Percentiles rank a stretch among this genome's conserved stretches.
Evolutionary conservation across 2,329 filamentous ascomycete species (phyloP).

Genomic region (Pestalotiopsis fici): DNA sequence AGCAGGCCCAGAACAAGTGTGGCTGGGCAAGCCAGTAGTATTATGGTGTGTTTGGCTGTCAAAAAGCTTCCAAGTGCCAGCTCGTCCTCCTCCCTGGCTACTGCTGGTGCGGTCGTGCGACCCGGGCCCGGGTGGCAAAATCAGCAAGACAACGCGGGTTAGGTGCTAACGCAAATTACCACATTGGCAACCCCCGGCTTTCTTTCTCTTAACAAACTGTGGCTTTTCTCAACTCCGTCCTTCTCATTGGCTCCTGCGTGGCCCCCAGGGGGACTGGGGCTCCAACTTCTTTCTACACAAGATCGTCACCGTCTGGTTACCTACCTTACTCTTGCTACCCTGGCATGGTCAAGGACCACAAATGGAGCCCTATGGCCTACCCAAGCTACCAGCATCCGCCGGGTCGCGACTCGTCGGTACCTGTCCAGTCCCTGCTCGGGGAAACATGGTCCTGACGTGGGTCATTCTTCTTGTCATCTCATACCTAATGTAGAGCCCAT

Average conservation of each 20-base stretch:
- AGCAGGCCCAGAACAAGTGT: constrained; percentile 2
- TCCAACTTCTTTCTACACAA: constrained; percentile 3
- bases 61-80: constrained; percentile 3
- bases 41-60: neutral
- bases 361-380: constrained; percentile 5
- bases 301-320: neutral
- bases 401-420: constrained; percentile 7
- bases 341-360: constrained; percentile 2
- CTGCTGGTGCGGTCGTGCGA: neutral
- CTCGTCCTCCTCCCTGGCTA: neutral
- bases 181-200: neutral
- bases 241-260: neutral
- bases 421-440: constrained; percentile 3
- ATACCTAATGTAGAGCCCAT: neutral
- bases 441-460: neutral
- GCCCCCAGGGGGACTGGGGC: neutral
- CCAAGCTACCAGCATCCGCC: neutral
- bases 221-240: neutral
- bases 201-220: neutral
- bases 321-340: neutral
- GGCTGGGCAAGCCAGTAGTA: neutral
- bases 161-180: constrained; percentile 2
- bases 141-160: constrained; percentile 1
- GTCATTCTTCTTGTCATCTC: constrained; percentile 3
- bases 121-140: constrained; percentile 4